Evolutionary conservation across 1,284 basidiomycete species (phyloP).

Genomic region (Sanguinoderma infundibulare): DNA sequence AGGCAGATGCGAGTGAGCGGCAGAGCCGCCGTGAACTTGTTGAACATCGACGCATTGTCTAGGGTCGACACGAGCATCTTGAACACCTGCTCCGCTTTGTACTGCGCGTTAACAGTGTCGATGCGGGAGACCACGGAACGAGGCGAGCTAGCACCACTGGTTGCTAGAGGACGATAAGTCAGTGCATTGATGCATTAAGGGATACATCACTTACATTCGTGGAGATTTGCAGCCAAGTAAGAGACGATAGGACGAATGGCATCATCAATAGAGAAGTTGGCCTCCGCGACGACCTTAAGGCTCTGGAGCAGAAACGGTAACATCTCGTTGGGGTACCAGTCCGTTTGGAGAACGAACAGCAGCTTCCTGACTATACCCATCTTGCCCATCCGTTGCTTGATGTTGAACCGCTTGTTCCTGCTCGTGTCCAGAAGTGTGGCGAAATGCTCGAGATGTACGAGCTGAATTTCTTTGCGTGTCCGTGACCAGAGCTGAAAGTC

Average conservation of each 20-base stretch:
- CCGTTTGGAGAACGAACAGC: constrained; percentile 80
- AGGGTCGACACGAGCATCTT: constrained; percentile 62
- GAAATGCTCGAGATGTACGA: constrained; percentile 83
- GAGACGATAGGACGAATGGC: constrained; percentile 86
- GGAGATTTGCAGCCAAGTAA: constrained; percentile 85
- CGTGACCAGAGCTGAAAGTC: constrained; percentile 92
- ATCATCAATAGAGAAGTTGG: constrained; percentile 70
- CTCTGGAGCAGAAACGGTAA: constrained; percentile 62
- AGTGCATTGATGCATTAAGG: background rate
- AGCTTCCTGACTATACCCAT: constrained; percentile 77
- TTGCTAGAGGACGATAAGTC: constrained; percentile 21
- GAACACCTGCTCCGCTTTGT: constrained; percentile 68
- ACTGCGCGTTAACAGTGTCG: constrained; percentile 48
- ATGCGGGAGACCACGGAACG: constrained; percentile 58
- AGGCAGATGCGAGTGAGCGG: constrained; percentile 77
- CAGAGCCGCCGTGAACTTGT: constrained; percentile 67
- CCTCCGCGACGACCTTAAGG: constrained; percentile 58
- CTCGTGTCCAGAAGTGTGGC: constrained; percentile 72
- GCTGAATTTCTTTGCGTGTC: constrained; percentile 72
- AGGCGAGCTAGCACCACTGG: constrained; percentile 50
- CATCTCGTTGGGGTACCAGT: constrained; percentile 68
- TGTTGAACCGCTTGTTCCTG: constrained; percentile 76
- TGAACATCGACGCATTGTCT: constrained; percentile 54
- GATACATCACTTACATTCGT: constrained; percentile 54
- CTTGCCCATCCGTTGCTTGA: constrained; percentile 70